Evolutionary conservation across 2,329 filamentous ascomycete genomes (phyloP).

Genomic region (Microcera coccophila): DNA sequence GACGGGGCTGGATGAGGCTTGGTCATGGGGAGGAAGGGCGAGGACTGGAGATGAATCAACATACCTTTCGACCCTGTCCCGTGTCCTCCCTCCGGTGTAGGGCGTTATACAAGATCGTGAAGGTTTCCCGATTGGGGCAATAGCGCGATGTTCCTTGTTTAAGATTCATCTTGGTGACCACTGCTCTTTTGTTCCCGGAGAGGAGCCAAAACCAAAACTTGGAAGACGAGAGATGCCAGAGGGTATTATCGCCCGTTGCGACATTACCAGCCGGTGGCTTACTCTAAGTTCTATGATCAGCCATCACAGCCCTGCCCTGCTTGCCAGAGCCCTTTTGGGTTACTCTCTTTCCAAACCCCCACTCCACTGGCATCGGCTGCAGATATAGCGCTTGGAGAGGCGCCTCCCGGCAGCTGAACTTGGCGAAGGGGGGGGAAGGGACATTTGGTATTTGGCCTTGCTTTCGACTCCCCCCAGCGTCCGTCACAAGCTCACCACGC

Average conservation of each 20-base stretch:
- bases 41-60: conserved; percentile 18
- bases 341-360: conserved; percentile 11
- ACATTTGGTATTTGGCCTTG: not conserved
- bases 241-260: not conserved
- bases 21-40: conserved; percentile 9
- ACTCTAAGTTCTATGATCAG: not conserved
- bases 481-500: too few species aligned
- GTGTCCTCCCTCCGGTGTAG: not conserved
- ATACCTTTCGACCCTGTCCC: conserved; percentile 8
- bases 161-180: too few species aligned
- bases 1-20: not conserved
- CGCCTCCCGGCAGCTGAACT: conserved; percentile 5
- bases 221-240: not conserved
- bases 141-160: too few species aligned
- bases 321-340: not conserved
- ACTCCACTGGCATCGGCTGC: conserved; percentile 21
- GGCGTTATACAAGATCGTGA: not conserved
- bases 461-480: too few species aligned
- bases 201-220: not conserved
- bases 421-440: too few species aligned
- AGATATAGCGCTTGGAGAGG: conserved; percentile 15
- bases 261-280: not conserved
- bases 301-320: not conserved
- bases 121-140: not conserved
- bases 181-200: not conserved